phyloP scores from a whole-genome alignment of 1,284 basidiomycete species.

The Ceratobasidium sp. region DNA sequence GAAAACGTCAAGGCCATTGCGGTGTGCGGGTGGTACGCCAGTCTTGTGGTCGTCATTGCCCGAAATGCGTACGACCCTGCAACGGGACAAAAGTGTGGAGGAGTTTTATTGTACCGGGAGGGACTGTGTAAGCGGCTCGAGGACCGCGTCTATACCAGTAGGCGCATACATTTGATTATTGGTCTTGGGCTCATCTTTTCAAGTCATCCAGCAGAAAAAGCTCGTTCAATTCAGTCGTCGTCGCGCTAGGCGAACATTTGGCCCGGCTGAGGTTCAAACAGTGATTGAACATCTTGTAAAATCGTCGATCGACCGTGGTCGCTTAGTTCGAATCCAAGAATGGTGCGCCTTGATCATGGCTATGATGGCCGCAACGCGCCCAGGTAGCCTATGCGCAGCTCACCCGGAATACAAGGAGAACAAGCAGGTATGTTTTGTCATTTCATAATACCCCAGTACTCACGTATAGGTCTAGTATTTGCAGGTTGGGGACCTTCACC shows the following conservation, averaged over 20 bases:
- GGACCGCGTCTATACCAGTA: background rate
- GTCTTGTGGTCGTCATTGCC: background rate
- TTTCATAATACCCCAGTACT: too few species aligned
- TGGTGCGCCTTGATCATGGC: too few species aligned
- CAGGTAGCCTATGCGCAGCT: too few species aligned
- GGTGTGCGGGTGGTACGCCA: background rate
- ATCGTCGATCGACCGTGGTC: background rate
- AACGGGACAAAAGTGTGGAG: conserved; percentile 1
- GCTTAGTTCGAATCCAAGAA: background rate
- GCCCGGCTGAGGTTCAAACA: background rate
- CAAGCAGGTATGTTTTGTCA: too few species aligned
- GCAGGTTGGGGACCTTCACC: too few species aligned
- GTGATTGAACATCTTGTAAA: background rate
- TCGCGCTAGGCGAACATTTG: background rate
- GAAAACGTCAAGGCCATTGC: background rate
- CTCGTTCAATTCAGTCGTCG: background rate
- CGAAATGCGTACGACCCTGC: background rate
- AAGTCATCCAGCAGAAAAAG: background rate
- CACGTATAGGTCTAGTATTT: too few species aligned
- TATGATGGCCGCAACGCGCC: too few species aligned
- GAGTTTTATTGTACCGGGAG: background rate
- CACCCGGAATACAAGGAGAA: too few species aligned
- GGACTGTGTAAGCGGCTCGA: background rate
- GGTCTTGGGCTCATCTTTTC: background rate
- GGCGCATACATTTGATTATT: background rate